Percentiles rank a stretch among this genome's conserved stretches.
These are phyloP conservation scores for Ophiostoma sp. DNA, from an alignment of 2,329 filamentous ascomycete species.

Conservation along the genomic window DNA sequence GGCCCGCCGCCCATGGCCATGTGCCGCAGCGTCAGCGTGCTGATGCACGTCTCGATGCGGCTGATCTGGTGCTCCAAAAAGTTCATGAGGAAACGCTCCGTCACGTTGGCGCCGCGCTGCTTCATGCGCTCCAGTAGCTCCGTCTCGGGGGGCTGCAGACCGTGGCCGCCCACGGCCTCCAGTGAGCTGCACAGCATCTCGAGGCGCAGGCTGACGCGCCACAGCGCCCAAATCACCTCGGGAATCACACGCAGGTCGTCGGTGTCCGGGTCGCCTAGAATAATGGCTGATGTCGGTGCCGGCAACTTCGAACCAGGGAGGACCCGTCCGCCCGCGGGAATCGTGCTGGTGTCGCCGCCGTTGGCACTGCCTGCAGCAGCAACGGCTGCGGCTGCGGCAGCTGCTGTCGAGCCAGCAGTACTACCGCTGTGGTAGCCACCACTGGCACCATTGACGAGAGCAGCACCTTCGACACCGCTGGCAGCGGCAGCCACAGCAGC, in stretches of 20 bases:
- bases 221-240: conserved; percentile 83
- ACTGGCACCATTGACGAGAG: neutral
- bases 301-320: neutral
- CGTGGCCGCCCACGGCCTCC: conserved; percentile 65
- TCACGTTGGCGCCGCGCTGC: conserved; percentile 74
- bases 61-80: conserved; percentile 95
- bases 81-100: conserved; percentile 82
- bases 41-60: conserved; percentile 88
- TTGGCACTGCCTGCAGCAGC: neutral
- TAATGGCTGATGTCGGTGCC: conserved; percentile 12
- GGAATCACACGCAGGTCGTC: conserved; percentile 38
- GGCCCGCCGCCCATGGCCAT: conserved; percentile 68
- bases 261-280: conserved; percentile 16
- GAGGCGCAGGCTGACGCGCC: conserved; percentile 82
- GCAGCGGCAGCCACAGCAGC: conserved; percentile 34
- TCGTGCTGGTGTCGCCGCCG: neutral
- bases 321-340: neutral
- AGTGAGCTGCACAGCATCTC: conserved; percentile 91
- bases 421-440: neutral
- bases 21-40: conserved; percentile 76
- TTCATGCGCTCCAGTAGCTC: conserved; percentile 72
- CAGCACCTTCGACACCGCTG: conserved; percentile 5
- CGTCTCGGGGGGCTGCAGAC: conserved; percentile 77
- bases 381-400: neutral
- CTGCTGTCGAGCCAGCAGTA: neutral